Conservation (phyloP, 768 basidiomycete genomes). For the Austroboletus eburneus region DNA sequence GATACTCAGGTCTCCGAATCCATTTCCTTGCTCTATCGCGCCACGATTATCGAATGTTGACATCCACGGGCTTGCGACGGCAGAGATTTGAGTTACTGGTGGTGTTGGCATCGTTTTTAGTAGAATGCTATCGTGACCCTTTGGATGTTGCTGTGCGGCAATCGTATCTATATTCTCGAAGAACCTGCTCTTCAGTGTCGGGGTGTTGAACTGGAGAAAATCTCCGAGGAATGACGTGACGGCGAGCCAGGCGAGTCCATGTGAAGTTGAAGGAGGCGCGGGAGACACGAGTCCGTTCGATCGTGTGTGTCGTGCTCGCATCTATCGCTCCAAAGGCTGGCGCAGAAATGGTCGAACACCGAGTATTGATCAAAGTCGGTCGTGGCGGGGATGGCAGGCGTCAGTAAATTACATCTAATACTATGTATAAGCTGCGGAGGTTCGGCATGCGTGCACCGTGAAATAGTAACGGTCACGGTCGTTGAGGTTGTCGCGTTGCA, state of each 20-base stretch:
- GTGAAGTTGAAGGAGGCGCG: conserved; percentile 1
- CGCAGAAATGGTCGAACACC: conserved; percentile 16
- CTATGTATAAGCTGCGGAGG: too few species aligned
- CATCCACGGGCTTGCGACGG: background rate
- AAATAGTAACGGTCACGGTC: too few species aligned
- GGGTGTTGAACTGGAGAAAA: conserved; percentile 2
- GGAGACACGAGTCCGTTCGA: conserved; percentile 3
- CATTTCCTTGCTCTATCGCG: conserved; percentile 13
- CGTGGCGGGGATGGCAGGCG: conserved; percentile 21
- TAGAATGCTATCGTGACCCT: background rate
- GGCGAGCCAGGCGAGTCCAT: background rate
- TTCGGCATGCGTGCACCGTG: too few species aligned
- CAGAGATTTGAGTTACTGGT: background rate
- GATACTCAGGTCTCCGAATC: conserved; percentile 8
- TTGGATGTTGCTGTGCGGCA: background rate
- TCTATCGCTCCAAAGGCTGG: conserved; percentile 20
- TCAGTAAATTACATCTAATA: too few species aligned
- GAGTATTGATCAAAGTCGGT: conserved; percentile 12
- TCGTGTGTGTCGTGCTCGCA: conserved; percentile 1
- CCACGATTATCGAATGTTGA: conserved; percentile 2
- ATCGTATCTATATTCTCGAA: conserved; percentile 16
- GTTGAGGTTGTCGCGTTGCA: too few species aligned
- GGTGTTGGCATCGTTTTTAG: background rate
- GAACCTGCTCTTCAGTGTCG: conserved; percentile 17
- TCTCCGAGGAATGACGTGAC: conserved; percentile 7